phyloP scores from a whole-genome alignment of 2,329 filamentous ascomycete species.

The Ophioceras dolichostomum region DNA sequence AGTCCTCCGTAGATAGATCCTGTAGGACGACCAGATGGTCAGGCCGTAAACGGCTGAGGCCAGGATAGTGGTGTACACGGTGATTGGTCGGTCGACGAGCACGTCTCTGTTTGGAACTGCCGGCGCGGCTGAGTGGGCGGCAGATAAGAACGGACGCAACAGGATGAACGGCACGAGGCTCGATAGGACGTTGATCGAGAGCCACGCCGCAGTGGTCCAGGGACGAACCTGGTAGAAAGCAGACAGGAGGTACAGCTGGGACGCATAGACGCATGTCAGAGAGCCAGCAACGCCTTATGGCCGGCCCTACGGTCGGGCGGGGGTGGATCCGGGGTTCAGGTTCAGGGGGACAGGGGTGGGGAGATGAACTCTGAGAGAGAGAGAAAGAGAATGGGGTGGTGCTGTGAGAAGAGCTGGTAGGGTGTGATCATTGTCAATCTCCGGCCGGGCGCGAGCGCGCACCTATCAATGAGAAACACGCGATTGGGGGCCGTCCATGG shows the following conservation, averaged over 20 bases:
- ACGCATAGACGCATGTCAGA: too few species aligned
- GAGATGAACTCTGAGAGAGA: too few species aligned
- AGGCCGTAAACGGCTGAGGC: conserved; percentile 64
- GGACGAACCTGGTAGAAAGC: conserved; percentile 65
- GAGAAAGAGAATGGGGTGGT: too few species aligned
- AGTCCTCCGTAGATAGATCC: conserved; percentile 56
- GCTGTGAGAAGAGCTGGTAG: too few species aligned
- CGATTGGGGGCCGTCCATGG: too few species aligned
- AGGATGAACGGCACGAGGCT: conserved; percentile 64
- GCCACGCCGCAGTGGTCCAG: conserved; percentile 45
- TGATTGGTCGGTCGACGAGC: conserved; percentile 48
- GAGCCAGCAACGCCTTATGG: too few species aligned
- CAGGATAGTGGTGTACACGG: conserved; percentile 53
- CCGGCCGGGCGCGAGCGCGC: too few species aligned
- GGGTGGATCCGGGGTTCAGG: too few species aligned
- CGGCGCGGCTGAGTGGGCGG: conserved; percentile 44
- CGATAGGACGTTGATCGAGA: conserved; percentile 56
- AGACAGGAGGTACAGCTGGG: conserved; percentile 61
- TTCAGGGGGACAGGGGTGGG: too few species aligned
- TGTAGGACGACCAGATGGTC: conserved; percentile 56
- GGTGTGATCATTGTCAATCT: too few species aligned
- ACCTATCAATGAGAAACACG: too few species aligned
- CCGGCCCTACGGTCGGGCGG: too few species aligned
- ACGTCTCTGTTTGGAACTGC: conserved; percentile 50
- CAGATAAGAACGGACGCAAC: conserved; percentile 55